These are phyloP conservation scores for Centaurea solstitialis DNA, from an alignment of 129 eudicot species.

Conservation along the genomic window DNA sequence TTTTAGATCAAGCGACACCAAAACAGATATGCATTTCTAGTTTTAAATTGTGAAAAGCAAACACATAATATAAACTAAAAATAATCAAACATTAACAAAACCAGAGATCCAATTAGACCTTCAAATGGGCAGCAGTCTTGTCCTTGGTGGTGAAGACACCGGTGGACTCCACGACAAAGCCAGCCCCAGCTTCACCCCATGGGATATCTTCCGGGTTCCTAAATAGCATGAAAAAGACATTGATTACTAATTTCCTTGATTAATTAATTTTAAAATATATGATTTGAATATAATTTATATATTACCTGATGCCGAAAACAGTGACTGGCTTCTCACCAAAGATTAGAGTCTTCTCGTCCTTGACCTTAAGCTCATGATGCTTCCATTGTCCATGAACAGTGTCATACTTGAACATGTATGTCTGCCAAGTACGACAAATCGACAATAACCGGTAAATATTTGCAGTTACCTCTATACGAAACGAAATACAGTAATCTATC, in stretches of 20 bases:
- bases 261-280: not conserved
- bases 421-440: constrained; percentile 26
- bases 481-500: not conserved
- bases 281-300: not conserved
- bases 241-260: not conserved
- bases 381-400: constrained; percentile 63
- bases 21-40: no score
- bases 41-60: no score
- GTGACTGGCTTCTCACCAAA: constrained; percentile 54
- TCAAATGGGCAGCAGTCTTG: constrained; percentile 75
- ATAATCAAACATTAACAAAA: not conserved
- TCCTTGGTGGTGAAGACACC: constrained; percentile 80
- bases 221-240: not conserved
- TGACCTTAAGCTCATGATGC: constrained; percentile 54
- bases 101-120: constrained; percentile 33
- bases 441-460: not conserved
- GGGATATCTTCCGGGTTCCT: constrained; percentile 83
- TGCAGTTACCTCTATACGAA: not conserved
- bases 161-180: constrained; percentile 64
- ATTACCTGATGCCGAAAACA: constrained; percentile 51
- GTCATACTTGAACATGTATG: constrained; percentile 78
- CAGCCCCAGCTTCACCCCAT: constrained; percentile 68
- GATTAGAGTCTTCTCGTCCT: constrained; percentile 65
- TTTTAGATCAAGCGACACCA: no score
- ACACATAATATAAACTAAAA: no score